Evolutionary conservation across 306 rosid species (phyloP).

Genomic region (Purshia tridentata): DNA sequence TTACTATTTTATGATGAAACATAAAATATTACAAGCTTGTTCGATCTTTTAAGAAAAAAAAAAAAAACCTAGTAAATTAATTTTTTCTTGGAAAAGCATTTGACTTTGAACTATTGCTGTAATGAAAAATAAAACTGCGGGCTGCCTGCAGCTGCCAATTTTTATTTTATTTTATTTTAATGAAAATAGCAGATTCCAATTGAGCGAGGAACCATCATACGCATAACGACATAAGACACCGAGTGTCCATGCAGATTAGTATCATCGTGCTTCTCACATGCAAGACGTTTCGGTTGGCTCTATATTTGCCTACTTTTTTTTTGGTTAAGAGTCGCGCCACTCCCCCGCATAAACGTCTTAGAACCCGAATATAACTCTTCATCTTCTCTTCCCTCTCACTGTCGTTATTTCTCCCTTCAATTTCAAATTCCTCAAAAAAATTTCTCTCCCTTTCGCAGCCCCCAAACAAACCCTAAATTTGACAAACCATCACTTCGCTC

Average conservation of each 20-base stretch:
- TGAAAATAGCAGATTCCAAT: background rate
- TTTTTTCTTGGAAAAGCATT: no score
- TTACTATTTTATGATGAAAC: no score
- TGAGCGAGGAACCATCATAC: background rate
- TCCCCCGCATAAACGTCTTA: background rate
- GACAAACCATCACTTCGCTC: background rate
- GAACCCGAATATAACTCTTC: background rate
- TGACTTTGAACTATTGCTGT: no score
- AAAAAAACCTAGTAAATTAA: no score
- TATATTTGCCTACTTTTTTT: no score
- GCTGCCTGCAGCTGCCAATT: no score
- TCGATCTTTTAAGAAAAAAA: no score
- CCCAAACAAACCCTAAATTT: conserved; percentile 6
- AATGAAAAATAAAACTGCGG: no score
- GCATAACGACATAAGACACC: background rate
- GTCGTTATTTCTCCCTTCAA: background rate
- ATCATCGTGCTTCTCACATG: background rate
- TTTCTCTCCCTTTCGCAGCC: background rate
- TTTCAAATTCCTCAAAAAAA: background rate
- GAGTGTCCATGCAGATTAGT: background rate
- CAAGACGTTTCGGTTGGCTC: background rate
- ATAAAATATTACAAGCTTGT: no score
- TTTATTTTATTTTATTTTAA: no score
- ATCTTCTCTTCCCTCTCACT: background rate
- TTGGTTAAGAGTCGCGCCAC: no score